These are phyloP conservation scores for Phytopythium kandeliae DNA, from an alignment of 352 stramenopile genomes.

Conservation along the genomic window DNA sequence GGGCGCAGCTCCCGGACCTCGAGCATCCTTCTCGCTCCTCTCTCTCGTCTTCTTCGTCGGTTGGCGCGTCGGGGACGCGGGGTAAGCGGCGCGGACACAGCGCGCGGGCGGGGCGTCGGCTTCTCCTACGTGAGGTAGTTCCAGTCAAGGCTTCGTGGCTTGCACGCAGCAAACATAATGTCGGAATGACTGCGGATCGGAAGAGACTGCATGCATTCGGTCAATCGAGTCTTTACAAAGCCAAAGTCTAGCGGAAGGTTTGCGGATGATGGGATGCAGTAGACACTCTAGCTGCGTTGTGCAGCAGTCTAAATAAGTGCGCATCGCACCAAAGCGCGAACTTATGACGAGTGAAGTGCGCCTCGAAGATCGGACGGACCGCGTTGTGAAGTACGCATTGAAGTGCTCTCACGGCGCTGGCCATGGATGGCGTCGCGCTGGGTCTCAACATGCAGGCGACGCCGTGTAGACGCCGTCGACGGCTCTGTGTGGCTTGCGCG, in stretches of 20 bases:
- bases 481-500: neutral
- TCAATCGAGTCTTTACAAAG: too few species aligned
- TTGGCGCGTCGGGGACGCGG: neutral
- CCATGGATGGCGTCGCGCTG: neutral
- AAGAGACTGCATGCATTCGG: too few species aligned
- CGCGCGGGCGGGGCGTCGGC: neutral
- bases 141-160: too few species aligned
- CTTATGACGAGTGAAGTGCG: too few species aligned
- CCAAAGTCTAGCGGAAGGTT: too few species aligned
- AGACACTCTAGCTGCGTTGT: too few species aligned
- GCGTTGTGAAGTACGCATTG: slow-evolving; percentile 2
- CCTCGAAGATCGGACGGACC: too few species aligned
- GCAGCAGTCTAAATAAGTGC: too few species aligned
- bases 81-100: slow-evolving; percentile 1
- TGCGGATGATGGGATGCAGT: too few species aligned
- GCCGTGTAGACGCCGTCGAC: neutral
- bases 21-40: slow-evolving; percentile 35
- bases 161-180: too few species aligned
- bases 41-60: neutral
- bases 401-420: neutral
- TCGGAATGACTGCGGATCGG: too few species aligned
- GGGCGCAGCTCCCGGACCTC: slow-evolving; percentile 77
- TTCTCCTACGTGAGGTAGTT: neutral
- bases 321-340: too few species aligned
- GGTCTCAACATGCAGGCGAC: neutral